These are phyloP conservation scores for Blastobotrys persicus DNA, from an alignment of 1,139 yeast genomes.

Conservation along the genomic window DNA sequence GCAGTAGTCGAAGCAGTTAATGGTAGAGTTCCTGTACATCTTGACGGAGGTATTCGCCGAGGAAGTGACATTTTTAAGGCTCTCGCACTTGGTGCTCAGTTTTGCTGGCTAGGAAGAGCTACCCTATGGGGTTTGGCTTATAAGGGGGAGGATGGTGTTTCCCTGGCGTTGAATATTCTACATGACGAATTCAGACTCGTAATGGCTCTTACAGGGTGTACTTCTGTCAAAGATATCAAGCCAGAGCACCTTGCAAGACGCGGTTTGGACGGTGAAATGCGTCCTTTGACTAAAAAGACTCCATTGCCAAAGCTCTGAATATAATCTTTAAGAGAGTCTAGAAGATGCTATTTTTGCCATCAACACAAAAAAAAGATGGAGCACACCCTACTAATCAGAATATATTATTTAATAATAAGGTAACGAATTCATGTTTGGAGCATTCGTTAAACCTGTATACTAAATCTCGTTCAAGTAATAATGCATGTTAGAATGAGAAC, in stretches of 20 bases:
- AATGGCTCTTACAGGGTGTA: slow-evolving; percentile 36
- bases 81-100: slow-evolving; percentile 67
- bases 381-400: no score
- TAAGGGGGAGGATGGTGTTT: slow-evolving; percentile 66
- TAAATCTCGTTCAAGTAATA: no score
- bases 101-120: slow-evolving; percentile 69
- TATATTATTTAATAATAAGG: no score
- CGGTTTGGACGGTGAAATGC: no score
- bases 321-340: no score
- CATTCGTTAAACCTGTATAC: no score
- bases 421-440: no score
- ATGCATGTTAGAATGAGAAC: no score
- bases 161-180: slow-evolving; percentile 33
- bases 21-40: slow-evolving; percentile 54
- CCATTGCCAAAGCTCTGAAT: no score
- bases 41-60: slow-evolving; percentile 68
- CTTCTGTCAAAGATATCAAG: slow-evolving; percentile 25
- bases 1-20: slow-evolving; percentile 53
- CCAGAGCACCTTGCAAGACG: slow-evolving; percentile 28
- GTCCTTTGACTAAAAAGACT: no score
- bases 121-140: slow-evolving; percentile 63
- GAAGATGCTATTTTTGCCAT: no score
- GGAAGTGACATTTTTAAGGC: slow-evolving; percentile 70
- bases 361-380: no score
- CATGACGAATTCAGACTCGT: slow-evolving; percentile 34